phyloP scores from a whole-genome alignment of 176 grass and related monocot species.

The Pontederia paniculata region DNA sequence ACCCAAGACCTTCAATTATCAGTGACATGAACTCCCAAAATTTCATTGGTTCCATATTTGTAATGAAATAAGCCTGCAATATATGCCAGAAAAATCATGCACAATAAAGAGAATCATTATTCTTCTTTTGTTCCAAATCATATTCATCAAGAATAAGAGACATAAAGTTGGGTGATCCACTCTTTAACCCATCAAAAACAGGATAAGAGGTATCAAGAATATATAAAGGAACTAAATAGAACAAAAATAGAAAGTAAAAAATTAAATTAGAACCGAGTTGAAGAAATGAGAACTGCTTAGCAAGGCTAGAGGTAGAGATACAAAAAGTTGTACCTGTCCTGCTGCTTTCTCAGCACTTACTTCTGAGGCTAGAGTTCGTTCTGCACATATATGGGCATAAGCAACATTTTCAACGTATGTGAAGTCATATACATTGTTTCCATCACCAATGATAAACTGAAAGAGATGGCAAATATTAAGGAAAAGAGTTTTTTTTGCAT shows the following conservation, averaged over 20 bases:
- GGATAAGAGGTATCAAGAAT: neutral
- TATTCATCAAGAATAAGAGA: neutral
- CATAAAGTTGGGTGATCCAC: neutral
- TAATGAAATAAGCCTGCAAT: slow-evolving; percentile 83
- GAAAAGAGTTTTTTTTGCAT: neutral
- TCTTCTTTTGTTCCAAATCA: too few relatives aligned
- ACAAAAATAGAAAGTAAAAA: neutral
- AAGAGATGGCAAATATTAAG: neutral
- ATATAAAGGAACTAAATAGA: slow-evolving; percentile 9
- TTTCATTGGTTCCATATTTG: slow-evolving; percentile 87
- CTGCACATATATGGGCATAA: slow-evolving; percentile 83
- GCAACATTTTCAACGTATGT: slow-evolving; percentile 99
- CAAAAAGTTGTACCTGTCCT: slow-evolving; percentile 58
- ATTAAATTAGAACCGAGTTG: too few relatives aligned
- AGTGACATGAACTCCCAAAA: slow-evolving; percentile 99
- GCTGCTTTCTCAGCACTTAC: slow-evolving; percentile 62
- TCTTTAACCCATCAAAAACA: slow-evolving; percentile 3
- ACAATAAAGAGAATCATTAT: neutral
- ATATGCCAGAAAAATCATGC: slow-evolving; percentile 11
- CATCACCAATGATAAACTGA: slow-evolving; percentile 95
- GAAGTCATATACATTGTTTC: slow-evolving; percentile 87
- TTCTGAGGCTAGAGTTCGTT: slow-evolving; percentile 72
- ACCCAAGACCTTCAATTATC: slow-evolving; percentile 93
- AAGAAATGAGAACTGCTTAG: too few relatives aligned
- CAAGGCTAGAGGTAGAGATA: slow-evolving; percentile 1